Evolutionary conservation across 1,139 yeast genomes (phyloP), one percentile per base, ranked within the genome.

Genomic region (Torulaspora pretoriensis): DNA sequence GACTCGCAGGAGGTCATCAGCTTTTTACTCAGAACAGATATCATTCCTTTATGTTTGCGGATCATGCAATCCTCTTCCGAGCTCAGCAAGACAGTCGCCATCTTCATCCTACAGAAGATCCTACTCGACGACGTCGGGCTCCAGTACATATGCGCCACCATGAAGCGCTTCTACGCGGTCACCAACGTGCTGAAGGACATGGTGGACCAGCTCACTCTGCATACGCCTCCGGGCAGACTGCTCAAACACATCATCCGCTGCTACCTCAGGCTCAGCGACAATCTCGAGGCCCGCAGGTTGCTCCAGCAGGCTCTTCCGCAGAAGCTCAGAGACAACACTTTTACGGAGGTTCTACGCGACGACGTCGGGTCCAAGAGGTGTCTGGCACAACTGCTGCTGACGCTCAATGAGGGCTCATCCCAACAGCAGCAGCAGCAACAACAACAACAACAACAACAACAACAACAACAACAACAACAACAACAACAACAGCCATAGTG

Each of bases 41-140:
- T 92, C 54, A 95, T 92, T 31, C 98, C 98, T 5, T 70, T 92
- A 48, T 92, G 98, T 65, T 72, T 92, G 48, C 83, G 94, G 57
- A 92, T 92, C 48, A 90, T 92, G 96, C 97, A 92, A 66, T 81
- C 92, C 1, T 89, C 96, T 6, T 85, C 96, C 0, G 98, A 92
- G 62, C 75, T 92, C 43, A 83, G 95, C 42, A 92, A 92, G 63
- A 92, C 97, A 0, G 98, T 92, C 35, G 98, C 98, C 3, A 90
- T 92, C 46, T 90, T 90, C 59, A 90, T 92, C 51, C 82, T 92
- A 40, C 97, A 92, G 63, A 92, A 90, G 67, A 90, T 92, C 44
- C 71, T 92, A 45, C 76, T 88, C 55, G 97, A 92, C 66, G 97
- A 92, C 61, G 81, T 84, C 56, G 98, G 98, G 0, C 74, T 92